Evolutionary conservation across 2,329 filamentous ascomycete genomes (phyloP).

Genomic region (Onygenales sp.): DNA sequence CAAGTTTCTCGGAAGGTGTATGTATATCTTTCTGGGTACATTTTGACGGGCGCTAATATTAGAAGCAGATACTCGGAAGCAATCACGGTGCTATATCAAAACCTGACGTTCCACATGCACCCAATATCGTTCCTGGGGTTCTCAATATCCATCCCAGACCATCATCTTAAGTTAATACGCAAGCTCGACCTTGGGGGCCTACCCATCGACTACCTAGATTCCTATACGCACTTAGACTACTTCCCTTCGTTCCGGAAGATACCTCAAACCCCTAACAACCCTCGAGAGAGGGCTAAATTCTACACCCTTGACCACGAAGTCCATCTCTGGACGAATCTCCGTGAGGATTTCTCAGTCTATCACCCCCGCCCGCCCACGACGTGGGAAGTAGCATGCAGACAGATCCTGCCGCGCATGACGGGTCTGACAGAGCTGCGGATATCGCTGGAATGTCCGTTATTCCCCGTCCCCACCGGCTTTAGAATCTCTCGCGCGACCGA

Average conservation of each 20-base stretch:
- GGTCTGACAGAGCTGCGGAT: neutral
- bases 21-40: neutral
- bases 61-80: neutral
- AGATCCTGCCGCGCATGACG: neutral
- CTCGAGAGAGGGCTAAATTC: no score
- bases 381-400: neutral
- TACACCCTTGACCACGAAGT: neutral
- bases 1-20: neutral
- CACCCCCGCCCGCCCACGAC: neutral
- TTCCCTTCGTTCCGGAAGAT: neutral
- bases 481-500: neutral
- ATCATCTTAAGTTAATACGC: neutral
- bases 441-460: neutral
- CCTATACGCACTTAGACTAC: neutral
- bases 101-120: neutral
- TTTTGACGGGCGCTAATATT: neutral
- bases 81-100: neutral
- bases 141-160: neutral
- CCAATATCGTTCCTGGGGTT: neutral
- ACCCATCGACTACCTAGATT: neutral
- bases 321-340: neutral
- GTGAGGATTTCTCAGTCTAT: neutral
- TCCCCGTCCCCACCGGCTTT: no score
- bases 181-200: neutral
- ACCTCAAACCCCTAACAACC: no score